A percentile compares a stretch with the other conserved stretches of the same genome.
These are phyloP conservation scores for Pseudogymnoascus sp. DNA, from an alignment of 2,329 filamentous ascomycete genomes.

Conservation along the genomic window DNA sequence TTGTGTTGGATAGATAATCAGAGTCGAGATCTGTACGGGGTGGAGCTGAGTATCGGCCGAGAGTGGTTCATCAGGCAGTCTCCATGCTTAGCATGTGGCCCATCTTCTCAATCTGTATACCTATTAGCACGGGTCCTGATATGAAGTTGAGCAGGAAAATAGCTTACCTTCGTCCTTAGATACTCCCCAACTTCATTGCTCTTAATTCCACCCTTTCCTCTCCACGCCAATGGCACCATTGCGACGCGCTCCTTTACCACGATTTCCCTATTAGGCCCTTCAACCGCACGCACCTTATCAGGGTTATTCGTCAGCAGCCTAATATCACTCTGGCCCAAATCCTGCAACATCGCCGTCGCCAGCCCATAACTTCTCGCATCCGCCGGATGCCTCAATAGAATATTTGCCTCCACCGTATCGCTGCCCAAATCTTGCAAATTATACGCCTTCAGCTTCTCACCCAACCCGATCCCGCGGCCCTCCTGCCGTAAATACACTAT, in stretches of 20 bases:
- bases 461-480: conserved; percentile 87
- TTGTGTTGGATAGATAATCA: not conserved
- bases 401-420: conserved; percentile 95
- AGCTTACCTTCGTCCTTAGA: conserved; percentile 79
- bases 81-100: conserved; percentile 57
- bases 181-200: conserved; percentile 91
- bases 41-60: not conserved
- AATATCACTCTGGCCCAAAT: conserved; percentile 73
- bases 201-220: conserved; percentile 72
- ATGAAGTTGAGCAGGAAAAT: conserved; percentile 13
- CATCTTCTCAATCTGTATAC: conserved; percentile 71
- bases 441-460: conserved; percentile 95
- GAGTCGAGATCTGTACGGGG: not conserved
- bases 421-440: conserved; percentile 93
- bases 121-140: conserved; percentile 9
- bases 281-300: conserved; percentile 90
- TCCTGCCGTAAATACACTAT: conserved; percentile 96
- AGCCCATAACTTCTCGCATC: conserved; percentile 92
- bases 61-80: not conserved
- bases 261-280: conserved; percentile 83
- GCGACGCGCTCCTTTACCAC: conserved; percentile 82
- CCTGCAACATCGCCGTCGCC: conserved; percentile 89
- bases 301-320: conserved; percentile 92
- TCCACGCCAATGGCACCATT: conserved; percentile 95
- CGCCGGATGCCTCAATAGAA: conserved; percentile 83